Percentiles rank a stretch among this genome's conserved stretches.
phyloP scores from a whole-genome alignment of 768 basidiomycete genomes.

The Lepiota brunneoincarnata region DNA sequence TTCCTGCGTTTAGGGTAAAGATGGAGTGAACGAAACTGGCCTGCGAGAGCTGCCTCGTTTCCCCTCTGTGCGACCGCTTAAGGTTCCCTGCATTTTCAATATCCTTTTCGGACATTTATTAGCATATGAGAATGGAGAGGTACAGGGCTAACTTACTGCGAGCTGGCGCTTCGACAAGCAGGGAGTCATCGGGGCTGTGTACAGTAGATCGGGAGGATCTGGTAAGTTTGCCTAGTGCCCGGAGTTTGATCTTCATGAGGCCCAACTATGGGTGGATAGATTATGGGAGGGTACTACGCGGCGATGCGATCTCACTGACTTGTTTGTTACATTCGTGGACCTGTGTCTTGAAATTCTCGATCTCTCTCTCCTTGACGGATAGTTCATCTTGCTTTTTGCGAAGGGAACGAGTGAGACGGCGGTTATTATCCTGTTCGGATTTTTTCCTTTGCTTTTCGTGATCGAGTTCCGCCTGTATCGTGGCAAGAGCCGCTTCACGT shows the following conservation, averaged over 20 bases:
- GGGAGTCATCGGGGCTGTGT: conserved; percentile 4
- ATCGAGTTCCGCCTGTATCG: background rate
- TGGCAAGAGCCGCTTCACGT: background rate
- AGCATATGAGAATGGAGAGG: background rate
- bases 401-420: conserved; percentile 9
- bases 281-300: background rate
- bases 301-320: background rate
- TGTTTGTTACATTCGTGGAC: conserved; percentile 8
- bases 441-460: conserved; percentile 6
- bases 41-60: background rate
- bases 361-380: background rate
- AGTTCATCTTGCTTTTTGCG: conserved; percentile 11
- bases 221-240: background rate
- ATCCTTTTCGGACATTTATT: background rate
- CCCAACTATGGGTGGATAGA: background rate
- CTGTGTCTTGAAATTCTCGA: background rate
- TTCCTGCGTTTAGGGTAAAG: conserved; percentile 1
- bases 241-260: conserved; percentile 4
- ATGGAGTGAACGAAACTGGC: background rate
- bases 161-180: conserved; percentile 8
- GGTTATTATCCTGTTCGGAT: conserved; percentile 5
- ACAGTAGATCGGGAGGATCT: background rate
- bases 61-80: background rate
- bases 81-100: conserved; percentile 2
- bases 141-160: background rate